Evolutionary conservation across 2,329 filamentous ascomycete species (phyloP).

Genomic region (Scorias spongiosa): DNA sequence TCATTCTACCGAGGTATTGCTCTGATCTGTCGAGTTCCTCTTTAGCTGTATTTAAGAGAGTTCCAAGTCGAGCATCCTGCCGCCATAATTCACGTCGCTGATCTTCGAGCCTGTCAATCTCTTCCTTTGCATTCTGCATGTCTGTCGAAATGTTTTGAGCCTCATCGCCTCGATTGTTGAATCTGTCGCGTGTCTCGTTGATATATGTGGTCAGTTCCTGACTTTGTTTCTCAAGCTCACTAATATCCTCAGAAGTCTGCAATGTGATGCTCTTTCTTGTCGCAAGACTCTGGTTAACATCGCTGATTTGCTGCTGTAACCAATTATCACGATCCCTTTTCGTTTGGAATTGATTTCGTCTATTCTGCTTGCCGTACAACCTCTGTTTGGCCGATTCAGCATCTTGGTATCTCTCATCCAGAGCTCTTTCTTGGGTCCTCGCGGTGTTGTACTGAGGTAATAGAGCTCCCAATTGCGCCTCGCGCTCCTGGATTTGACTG

Average conservation of each 20-base stretch:
- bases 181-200: slow-evolving; percentile 49
- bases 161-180: slow-evolving; percentile 66
- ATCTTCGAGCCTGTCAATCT: slow-evolving; percentile 64
- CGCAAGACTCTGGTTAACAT: slow-evolving; percentile 60
- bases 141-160: slow-evolving; percentile 58
- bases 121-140: slow-evolving; percentile 62
- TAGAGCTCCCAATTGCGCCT: slow-evolving; percentile 60
- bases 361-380: slow-evolving; percentile 81
- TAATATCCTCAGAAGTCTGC: slow-evolving; percentile 72
- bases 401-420: slow-evolving; percentile 57
- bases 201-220: slow-evolving; percentile 58
- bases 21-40: slow-evolving; percentile 68
- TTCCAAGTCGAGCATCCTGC: slow-evolving; percentile 75
- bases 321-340: slow-evolving; percentile 79
- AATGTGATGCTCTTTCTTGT: slow-evolving; percentile 72
- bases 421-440: slow-evolving; percentile 55
- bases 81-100: slow-evolving; percentile 77
- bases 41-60: slow-evolving; percentile 58
- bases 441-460: slow-evolving; percentile 60
- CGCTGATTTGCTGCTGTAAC: slow-evolving; percentile 64
- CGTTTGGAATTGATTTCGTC: slow-evolving; percentile 72
- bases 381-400: slow-evolving; percentile 62
- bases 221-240: slow-evolving; percentile 56
- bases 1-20: slow-evolving; percentile 61
- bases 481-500: slow-evolving; percentile 57